Percentiles rank a stretch among this genome's conserved stretches.
These are phyloP conservation scores for Globisporangium perplexum DNA, from an alignment of 352 stramenopile genomes.

Conservation along the genomic window DNA sequence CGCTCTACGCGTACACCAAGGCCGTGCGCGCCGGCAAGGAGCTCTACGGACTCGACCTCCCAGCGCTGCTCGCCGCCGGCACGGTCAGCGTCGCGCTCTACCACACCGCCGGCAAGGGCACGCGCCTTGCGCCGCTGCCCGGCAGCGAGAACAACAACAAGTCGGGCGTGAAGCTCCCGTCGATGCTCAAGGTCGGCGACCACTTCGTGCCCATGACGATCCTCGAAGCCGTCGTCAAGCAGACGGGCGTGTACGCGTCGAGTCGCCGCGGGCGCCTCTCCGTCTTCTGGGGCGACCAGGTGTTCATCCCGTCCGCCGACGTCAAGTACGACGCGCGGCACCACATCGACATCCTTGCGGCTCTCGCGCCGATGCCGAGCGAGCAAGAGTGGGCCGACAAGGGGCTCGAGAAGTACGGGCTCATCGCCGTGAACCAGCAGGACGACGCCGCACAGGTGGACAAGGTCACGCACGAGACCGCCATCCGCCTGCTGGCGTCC, in stretches of 20 bases:
- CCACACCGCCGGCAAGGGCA: conserved; percentile 98
- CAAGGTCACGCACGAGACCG: conserved; percentile 97
- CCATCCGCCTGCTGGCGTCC: conserved; percentile 88
- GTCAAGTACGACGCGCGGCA: conserved; percentile 93
- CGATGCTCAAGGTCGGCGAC: conserved; percentile 87
- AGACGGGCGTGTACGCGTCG: conserved; percentile 96
- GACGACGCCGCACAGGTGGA: conserved; percentile 93
- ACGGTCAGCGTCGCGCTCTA: conserved; percentile 93
- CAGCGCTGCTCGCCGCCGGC: conserved; percentile 53
- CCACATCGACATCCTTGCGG: conserved; percentile 97
- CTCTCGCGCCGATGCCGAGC: conserved; percentile 90
- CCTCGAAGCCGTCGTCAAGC: conserved; percentile 97
- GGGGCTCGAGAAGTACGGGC: conserved; percentile 97
- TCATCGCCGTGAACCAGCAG: conserved; percentile 95
- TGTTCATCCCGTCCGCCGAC: conserved; percentile 94
- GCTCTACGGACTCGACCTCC: conserved; percentile 86
- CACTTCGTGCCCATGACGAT: conserved; percentile 94
- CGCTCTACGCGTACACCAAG: conserved; percentile 96
- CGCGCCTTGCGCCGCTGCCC: conserved; percentile 93
- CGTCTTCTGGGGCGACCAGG: conserved; percentile 98
- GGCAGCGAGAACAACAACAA: conserved; percentile 99
- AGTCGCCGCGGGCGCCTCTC: conserved; percentile 92
- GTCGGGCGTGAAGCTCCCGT: conserved; percentile 96
- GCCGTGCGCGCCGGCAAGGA: conserved; percentile 82
- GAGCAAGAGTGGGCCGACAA: conserved; percentile 93